Evolutionary conservation across 257 asterid genomes (phyloP).

Genomic region (Phtheirospermum japonicum): DNA sequence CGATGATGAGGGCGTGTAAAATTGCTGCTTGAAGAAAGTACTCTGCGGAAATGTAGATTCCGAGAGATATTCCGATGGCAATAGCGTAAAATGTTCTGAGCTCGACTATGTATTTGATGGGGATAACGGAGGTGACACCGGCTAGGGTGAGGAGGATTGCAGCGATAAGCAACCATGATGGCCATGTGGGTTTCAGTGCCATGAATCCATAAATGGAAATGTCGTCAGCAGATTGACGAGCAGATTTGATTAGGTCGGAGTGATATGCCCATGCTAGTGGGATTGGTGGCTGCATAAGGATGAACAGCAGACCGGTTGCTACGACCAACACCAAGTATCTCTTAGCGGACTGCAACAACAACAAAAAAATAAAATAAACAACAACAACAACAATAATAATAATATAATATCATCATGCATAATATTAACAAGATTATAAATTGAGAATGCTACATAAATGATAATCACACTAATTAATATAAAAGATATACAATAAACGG

Average conservation of each 20-base stretch:
- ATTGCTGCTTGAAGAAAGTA: constrained; percentile 89
- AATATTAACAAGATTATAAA: neutral
- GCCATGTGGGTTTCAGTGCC: constrained; percentile 91
- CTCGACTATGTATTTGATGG: constrained; percentile 84
- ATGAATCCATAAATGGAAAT: constrained; percentile 91
- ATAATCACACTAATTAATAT: constrained; percentile 22
- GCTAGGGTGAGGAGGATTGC: constrained; percentile 89
- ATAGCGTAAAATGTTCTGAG: constrained; percentile 73
- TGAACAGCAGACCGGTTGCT: constrained; percentile 78
- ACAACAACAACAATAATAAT: neutral
- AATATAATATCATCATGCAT: neutral
- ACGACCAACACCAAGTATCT: constrained; percentile 82
- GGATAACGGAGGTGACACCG: constrained; percentile 86
- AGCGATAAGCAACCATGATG: constrained; percentile 91
- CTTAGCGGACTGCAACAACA: constrained; percentile 71
- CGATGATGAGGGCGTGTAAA: constrained; percentile 77
- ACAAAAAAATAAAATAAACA: constrained; percentile 24
- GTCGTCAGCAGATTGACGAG: constrained; percentile 90
- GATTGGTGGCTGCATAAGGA: constrained; percentile 91
- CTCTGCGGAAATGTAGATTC: constrained; percentile 86
- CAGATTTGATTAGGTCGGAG: constrained; percentile 71
- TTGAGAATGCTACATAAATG: constrained; percentile 1
- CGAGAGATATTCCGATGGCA: constrained; percentile 83
- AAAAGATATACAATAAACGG: neutral
- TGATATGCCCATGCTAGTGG: constrained; percentile 82